These are phyloP conservation scores for Echria macrotheca DNA, from an alignment of 495 filamentous ascomycete species.

Conservation along the genomic window DNA sequence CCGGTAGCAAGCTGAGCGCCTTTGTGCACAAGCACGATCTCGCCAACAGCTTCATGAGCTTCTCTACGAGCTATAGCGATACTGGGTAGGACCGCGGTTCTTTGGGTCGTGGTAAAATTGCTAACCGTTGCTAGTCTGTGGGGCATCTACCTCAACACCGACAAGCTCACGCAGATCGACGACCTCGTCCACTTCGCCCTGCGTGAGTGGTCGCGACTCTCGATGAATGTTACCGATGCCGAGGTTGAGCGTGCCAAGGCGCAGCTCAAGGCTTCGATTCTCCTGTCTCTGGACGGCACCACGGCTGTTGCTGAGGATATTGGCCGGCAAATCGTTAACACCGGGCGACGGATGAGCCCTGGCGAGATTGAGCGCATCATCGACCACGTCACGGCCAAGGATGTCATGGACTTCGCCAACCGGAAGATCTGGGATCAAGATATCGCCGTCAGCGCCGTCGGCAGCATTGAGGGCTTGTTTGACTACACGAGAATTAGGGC, in stretches of 20 bases:
- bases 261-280: constrained; percentile 96
- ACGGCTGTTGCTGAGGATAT: constrained; percentile 97
- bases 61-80: constrained; percentile 98
- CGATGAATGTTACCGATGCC: constrained; percentile 74
- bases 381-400: constrained; percentile 84
- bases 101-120: background rate
- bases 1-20: constrained; percentile 94
- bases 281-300: constrained; percentile 94
- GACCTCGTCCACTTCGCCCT: constrained; percentile 97
- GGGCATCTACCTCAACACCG: constrained; percentile 98
- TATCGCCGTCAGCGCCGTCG: constrained; percentile 85
- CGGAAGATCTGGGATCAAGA: constrained; percentile 96
- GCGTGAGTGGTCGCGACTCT: constrained; percentile 94
- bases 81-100: constrained; percentile 66
- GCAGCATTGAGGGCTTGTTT: constrained; percentile 81
- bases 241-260: constrained; percentile 98
- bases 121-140: constrained; percentile 62
- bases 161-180: constrained; percentile 79
- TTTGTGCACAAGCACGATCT: constrained; percentile 89
- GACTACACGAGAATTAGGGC: constrained; percentile 85
- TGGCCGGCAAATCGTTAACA: constrained; percentile 95
- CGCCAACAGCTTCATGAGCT: constrained; percentile 99
- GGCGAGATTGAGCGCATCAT: constrained; percentile 93
- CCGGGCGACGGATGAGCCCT: constrained; percentile 81
- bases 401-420: constrained; percentile 91